A percentile compares a stretch with the other conserved stretches of the same genome.
phyloP scores from a whole-genome alignment of 352 stramenopile species.

The Albugo laibachii region DNA sequence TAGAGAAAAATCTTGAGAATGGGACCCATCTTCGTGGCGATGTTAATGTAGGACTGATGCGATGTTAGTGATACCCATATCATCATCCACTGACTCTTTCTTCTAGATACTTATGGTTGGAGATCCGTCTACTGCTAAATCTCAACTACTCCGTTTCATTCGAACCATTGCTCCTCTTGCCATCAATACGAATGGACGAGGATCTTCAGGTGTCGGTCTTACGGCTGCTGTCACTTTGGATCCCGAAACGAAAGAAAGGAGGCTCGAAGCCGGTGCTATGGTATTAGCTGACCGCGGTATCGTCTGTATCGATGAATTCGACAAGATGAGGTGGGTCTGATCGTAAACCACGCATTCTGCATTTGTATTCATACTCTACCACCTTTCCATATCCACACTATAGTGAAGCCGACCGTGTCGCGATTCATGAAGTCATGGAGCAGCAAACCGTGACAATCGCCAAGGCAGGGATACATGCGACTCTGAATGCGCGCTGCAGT shows the following conservation, averaged over 20 bases:
- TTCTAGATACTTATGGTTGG: slow-evolving; percentile 86
- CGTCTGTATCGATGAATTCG: slow-evolving; percentile 99
- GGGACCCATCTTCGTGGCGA: slow-evolving; percentile 98
- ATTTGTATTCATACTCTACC: neutral
- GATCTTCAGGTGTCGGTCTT: slow-evolving; percentile 84
- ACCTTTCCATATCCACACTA: slow-evolving; percentile 4
- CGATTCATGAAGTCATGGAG: slow-evolving; percentile 99
- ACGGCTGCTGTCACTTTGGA: slow-evolving; percentile 97
- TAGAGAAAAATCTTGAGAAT: slow-evolving; percentile 95
- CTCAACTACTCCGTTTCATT: slow-evolving; percentile 94
- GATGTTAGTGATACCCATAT: slow-evolving; percentile 16
- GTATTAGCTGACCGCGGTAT: slow-evolving; percentile 96
- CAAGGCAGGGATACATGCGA: slow-evolving; percentile 98
- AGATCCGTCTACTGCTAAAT: slow-evolving; percentile 98
- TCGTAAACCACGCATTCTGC: neutral
- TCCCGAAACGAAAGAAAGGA: slow-evolving; percentile 84
- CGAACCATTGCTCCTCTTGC: slow-evolving; percentile 86
- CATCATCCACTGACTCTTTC: slow-evolving; percentile 2
- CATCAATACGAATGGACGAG: slow-evolving; percentile 80
- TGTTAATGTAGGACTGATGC: slow-evolving; percentile 86
- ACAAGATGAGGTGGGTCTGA: slow-evolving; percentile 86
- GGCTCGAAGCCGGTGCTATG: slow-evolving; percentile 96
- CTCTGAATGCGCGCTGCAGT: slow-evolving; percentile 96
- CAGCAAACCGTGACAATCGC: slow-evolving; percentile 99
- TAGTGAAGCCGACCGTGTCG: slow-evolving; percentile 91